Evolutionary conservation across 73 alveolate genomes (phyloP), one percentile per base, ranked within the genome.

Genomic region (Durusdinium trenchii): DNA sequence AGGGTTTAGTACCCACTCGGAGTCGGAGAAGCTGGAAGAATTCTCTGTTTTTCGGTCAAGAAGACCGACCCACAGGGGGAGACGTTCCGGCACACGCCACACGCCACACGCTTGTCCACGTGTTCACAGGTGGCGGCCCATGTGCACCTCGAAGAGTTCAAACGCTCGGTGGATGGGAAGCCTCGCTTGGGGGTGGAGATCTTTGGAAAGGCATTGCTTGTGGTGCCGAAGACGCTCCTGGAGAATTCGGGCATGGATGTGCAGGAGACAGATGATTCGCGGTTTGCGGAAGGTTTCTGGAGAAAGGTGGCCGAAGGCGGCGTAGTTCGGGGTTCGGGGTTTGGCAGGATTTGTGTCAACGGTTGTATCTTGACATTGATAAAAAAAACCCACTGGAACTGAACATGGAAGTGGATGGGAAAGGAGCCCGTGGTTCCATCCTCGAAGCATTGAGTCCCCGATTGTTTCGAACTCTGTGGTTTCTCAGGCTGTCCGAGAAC

Each of bases 201-300:
- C 83, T 99, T 99, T 97, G 99, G 99, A 91, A 99, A 99, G 62
- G 99, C 99, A 50, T 99, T 99, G 93, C 99, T 99, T 40, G 99
- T 99, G 94, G 99, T 99, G 92, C 99, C 99, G 62, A 99, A 99
- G 99, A 99, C 99, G 45, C 99, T 99, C 52, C 99, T 99, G 54
- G 99, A 99, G 89, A 99, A 99, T 99, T 99, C 99, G 3, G 99
- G 99, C 62, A 99, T 99, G 91, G 99, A 99, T 93, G 99, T 99
- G 46, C 99, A 99, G 99, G 99, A 71, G 38, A 48, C 35, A n/a
- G 12, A 75, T 36, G 51, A n/a, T n/a, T n/a, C n/a, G n/a, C n/a
- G n/a, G n/a, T n/a, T n/a, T n/a, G n/a, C n/a, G n/a, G n/a, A n/a
- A n/a, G n/a, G n/a, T n/a, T n/a, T n/a, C n/a, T 28, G 73, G 28